Conservation (phyloP, 495 filamentous ascomycete genomes). For the Daldinia bambusicola region DNA sequence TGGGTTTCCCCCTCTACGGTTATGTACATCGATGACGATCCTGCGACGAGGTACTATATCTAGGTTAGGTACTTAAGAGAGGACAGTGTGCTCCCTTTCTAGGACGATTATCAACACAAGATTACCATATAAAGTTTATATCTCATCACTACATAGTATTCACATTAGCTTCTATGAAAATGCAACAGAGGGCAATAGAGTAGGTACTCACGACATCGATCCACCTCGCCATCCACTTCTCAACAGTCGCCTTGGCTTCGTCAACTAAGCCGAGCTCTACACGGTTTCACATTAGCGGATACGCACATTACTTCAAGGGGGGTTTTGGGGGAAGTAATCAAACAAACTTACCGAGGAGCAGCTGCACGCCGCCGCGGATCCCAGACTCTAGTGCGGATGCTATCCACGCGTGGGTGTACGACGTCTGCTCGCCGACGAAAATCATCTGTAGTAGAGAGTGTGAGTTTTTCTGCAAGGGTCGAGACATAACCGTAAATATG, state of each 20-base stretch:
- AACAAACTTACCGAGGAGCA: conserved; percentile 60
- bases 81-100: neutral
- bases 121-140: no score
- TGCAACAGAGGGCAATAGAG: neutral
- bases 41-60: neutral
- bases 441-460: conserved; percentile 56
- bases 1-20: neutral
- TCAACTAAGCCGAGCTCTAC: conserved; percentile 71
- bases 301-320: neutral
- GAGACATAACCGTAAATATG: no score
- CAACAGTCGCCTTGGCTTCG: conserved; percentile 71
- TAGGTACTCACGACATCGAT: conserved; percentile 45
- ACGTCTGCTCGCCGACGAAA: conserved; percentile 77
- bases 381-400: conserved; percentile 73
- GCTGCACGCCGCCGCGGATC: conserved; percentile 70
- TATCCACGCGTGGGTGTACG: conserved; percentile 81
- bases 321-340: no score
- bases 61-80: neutral
- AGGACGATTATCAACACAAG: neutral
- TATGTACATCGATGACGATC: neutral
- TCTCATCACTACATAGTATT: neutral
- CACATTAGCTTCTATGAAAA: neutral
- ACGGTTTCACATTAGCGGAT: conserved; percentile 4
- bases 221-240: conserved; percentile 78
- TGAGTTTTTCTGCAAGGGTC: no score